Conservation (phyloP, 116 monocot species). For the Iris pallida region DNA sequence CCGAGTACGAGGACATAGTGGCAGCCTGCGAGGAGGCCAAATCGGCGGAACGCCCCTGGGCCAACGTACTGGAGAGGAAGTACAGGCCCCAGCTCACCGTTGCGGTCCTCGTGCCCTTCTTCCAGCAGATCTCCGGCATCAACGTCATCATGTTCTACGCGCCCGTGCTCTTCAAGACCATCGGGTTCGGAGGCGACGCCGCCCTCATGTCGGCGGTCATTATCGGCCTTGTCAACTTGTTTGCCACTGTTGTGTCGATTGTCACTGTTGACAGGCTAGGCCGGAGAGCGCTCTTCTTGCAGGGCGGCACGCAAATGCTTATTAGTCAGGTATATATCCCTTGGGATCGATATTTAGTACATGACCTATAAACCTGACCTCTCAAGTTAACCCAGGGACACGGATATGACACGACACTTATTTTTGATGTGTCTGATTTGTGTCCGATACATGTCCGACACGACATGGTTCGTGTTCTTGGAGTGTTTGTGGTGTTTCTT, state of each 20-base stretch:
- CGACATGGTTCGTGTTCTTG: too few relatives aligned
- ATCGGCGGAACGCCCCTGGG: constrained; percentile 23
- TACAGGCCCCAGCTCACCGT: constrained; percentile 32
- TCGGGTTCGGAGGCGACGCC: constrained; percentile 23
- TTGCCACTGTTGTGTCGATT: constrained; percentile 32
- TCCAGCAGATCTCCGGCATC: constrained; percentile 32
- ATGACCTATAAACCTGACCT: too few relatives aligned
- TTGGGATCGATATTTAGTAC: too few relatives aligned
- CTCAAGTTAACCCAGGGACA: too few relatives aligned
- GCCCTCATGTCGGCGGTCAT: constrained; percentile 37
- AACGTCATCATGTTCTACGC: constrained; percentile 34
- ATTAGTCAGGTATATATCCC: too few relatives aligned
- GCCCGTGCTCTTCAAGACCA: constrained; percentile 30
- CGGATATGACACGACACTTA: too few relatives aligned
- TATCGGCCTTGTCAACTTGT: constrained; percentile 28
- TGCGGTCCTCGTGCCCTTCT: constrained; percentile 25
- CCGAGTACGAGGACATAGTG: constrained; percentile 34
- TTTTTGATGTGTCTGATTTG: too few relatives aligned
- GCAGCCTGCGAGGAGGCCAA: constrained; percentile 31
- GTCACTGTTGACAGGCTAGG: constrained; percentile 24
- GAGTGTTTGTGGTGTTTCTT: too few relatives aligned
- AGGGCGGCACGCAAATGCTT: background rate
- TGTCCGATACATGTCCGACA: too few relatives aligned
- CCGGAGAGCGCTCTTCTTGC: background rate
- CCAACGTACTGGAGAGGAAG: constrained; percentile 25